Conservation (phyloP, 1,284 basidiomycete species). For the Cutaneotrichosporon dermatis region DNA sequence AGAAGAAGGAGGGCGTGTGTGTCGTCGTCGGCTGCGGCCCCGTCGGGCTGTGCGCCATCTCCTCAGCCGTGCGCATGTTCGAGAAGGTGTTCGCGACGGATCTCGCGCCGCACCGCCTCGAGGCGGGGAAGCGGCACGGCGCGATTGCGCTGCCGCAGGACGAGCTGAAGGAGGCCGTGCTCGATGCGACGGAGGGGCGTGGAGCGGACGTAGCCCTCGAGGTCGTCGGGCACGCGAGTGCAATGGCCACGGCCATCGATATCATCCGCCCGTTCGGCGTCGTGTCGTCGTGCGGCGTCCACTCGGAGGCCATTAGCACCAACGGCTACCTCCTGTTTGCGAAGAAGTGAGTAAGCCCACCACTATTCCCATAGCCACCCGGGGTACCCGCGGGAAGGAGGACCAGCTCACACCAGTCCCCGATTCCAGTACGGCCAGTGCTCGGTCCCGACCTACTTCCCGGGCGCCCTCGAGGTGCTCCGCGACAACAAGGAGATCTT, state of each 20-base stretch:
- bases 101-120: slow-evolving; percentile 25
- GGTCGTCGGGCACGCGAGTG: slow-evolving; percentile 72
- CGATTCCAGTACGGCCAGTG: slow-evolving; percentile 61
- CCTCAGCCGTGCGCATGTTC: slow-evolving; percentile 46
- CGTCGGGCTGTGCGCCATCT: slow-evolving; percentile 48
- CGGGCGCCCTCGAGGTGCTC: slow-evolving; percentile 65
- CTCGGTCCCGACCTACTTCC: slow-evolving; percentile 73
- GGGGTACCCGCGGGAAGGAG: slow-evolving; percentile 14
- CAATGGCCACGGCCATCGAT: slow-evolving; percentile 69
- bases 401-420: slow-evolving; percentile 10
- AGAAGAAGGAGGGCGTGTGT: slow-evolving; percentile 32
- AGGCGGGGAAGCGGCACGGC: slow-evolving; percentile 41
- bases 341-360: slow-evolving; percentile 56
- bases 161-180: slow-evolving; percentile 30
- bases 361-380: too few relatives aligned
- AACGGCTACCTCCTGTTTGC: slow-evolving; percentile 60
- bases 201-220: slow-evolving; percentile 54
- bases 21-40: slow-evolving; percentile 53
- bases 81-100: slow-evolving; percentile 40
- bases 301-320: slow-evolving; percentile 34
- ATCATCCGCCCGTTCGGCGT: slow-evolving; percentile 74
- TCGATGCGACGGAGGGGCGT: slow-evolving; percentile 42
- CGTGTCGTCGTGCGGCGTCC: slow-evolving; percentile 75
- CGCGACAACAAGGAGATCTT: slow-evolving; percentile 40
- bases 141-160: slow-evolving; percentile 40